Evolutionary conservation across 2,329 filamentous ascomycete genomes (phyloP), one percentile per base, ranked within the genome.

Genomic region (Ceratocystis huliohia): DNA sequence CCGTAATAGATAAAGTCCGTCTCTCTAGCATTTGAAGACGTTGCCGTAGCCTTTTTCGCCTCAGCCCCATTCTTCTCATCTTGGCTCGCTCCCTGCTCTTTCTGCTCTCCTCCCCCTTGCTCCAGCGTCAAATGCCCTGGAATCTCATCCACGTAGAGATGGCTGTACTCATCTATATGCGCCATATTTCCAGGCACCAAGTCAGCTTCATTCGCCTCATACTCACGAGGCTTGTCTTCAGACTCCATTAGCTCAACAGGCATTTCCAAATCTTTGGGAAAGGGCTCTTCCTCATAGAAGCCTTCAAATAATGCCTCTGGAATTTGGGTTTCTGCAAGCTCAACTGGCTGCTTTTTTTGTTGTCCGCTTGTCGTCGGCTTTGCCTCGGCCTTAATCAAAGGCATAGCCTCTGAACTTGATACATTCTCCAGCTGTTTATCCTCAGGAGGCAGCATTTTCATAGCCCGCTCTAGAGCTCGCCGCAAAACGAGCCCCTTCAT

Each of bases 401-500:
- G 20, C 8, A 48, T 28, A 8, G 61, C 61, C 44, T 63, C 61
- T n/a, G 33, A 30, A 8, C 30, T 63, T 5, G 20, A 22, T 20
- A 41, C 13, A 1, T 53, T 30, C 28, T 22, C 28, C 22, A n/a
- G 5, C 13, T 10, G 62, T 41, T 22, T 30, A 20, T 65, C 64
- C 25, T 61, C 57, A 7, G 64, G 64, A 3, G 64, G 64, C 5
- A 65, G 57, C 57, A 50, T 61, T 44, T 65, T 46, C 56, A 65
- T 44, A 37, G 56, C 64, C 15, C 56, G 56, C 56, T 65, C 64
- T n/a, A 65, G 25, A 41, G 56, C 64, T 8, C 53, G 53, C n/a
- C 53, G 53, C 56, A 65, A n/a, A 33, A 65, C 50, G 7, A 65
- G 8, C 20, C 64, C 53, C 59, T 63, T 66, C 65, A 63, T 59